Base-by-base conservation (phyloP, 176 grass and related monocot species). In the Aechmea fasciata region DNA sequence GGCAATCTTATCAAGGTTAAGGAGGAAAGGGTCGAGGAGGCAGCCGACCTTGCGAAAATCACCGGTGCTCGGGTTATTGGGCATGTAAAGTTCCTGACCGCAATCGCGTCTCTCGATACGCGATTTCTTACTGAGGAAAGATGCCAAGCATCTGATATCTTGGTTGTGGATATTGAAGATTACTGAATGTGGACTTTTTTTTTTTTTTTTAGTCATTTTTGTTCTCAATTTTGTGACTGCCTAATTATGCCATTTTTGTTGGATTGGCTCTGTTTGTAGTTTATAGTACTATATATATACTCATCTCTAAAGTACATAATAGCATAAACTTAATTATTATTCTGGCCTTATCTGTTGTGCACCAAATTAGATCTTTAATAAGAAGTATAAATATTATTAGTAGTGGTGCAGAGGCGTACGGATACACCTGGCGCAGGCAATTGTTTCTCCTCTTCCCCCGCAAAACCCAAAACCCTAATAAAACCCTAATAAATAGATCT, bases 71-170 rank as follows among this genome's bases (percentile, higher is more conserved):
- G 8, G 48, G 12, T 67, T 17, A 48, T 73, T 12, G 50, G 77
- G 5, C 59, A 80, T 55, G 24, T 7, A 13, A 73, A 50, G n/a
- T 49, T 80, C 11, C 29, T 65, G 69, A 70, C 73, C 49, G 77
- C 77, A 8, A 72, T 80, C 65, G 69, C 48, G 28, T 48, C n/a
- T 66, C 68, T 67, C 15, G 62, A 73, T 66, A 17, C 7, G 48
- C 24, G 57, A 14, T 13, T 17, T 67, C 57, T 80, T 22, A 41
- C 33, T 41, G 29, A 66, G 12, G 76, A 33, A 22, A 61, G 10
- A 22, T 13, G 20, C 22, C 55, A 61, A 61, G 9, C 17, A 10
- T 19, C 13, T 61, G 20, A 10, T 61, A 18, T 61, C 15, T 61
- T 61, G 55, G 20, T 61, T n/a, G 15, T 22, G n/a, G 20, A 61